Evolutionary conservation across 2,329 filamentous ascomycete genomes (phyloP).

Genomic region (Fusarium sp.): DNA sequence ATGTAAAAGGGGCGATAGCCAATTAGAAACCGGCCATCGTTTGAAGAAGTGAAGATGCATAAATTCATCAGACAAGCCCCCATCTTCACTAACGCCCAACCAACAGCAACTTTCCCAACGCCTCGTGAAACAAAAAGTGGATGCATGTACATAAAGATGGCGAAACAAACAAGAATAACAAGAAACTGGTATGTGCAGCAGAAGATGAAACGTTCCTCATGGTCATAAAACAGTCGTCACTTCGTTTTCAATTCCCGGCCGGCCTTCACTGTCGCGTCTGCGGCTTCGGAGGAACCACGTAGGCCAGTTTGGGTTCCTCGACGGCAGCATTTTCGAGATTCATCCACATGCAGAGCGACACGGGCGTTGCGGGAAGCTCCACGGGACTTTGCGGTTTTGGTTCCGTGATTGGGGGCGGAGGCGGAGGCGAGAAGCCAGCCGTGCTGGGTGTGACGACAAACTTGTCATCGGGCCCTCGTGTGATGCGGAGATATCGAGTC

Average conservation of each 20-base stretch:
- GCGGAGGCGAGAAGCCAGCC: constrained; percentile 37
- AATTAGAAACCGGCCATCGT: neutral
- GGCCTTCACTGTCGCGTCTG: constrained; percentile 4
- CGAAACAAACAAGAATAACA: neutral
- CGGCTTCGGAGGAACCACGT: constrained; percentile 42
- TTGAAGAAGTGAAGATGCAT: neutral
- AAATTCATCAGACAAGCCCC: neutral
- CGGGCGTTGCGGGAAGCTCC: constrained; percentile 48
- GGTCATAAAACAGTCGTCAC: constrained; percentile 34
- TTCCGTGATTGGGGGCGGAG: constrained; percentile 10
- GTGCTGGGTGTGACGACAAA: constrained; percentile 47
- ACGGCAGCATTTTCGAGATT: constrained; percentile 46
- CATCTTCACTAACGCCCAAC: neutral
- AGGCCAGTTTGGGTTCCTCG: constrained; percentile 47
- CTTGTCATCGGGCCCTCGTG: constrained; percentile 46
- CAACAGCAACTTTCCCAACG: neutral
- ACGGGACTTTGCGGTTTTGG: constrained; percentile 35
- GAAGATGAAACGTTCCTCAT: constrained; percentile 30
- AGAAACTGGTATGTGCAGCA: constrained; percentile 18
- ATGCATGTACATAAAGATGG: constrained; percentile 17
- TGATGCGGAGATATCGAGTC: constrained; percentile 39
- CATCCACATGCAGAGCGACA: constrained; percentile 49
- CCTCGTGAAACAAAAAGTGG: neutral
- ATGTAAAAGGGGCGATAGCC: neutral
- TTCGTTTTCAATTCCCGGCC: constrained; percentile 5